phyloP scores from a whole-genome alignment of 164 flowering plant species.

The Taxillus chinensis region DNA sequence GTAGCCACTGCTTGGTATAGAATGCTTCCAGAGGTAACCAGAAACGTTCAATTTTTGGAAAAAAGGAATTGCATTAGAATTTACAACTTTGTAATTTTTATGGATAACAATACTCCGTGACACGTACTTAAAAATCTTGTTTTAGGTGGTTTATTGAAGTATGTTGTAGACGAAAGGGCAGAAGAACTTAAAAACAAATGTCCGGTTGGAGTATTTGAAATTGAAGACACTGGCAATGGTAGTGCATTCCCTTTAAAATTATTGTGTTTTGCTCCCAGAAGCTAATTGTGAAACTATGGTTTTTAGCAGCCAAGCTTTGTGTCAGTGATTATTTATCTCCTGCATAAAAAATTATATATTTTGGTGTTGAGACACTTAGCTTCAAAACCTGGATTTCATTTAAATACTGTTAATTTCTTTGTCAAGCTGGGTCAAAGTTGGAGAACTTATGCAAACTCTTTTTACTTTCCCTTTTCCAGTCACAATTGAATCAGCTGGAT shows the following conservation, averaged over 20 bases:
- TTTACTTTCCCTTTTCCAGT: conserved; percentile 26
- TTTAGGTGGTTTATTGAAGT: conserved; percentile 65
- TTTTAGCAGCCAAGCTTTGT: background rate
- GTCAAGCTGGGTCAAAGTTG: too few species aligned
- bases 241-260: conserved; percentile 8
- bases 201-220: conserved; percentile 80
- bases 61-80: too few species aligned
- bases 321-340: background rate
- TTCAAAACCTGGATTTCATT: too few species aligned
- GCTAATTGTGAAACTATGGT: background rate
- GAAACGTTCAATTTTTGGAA: too few species aligned
- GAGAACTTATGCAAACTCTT: too few species aligned
- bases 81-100: too few species aligned
- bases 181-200: conserved; percentile 61
- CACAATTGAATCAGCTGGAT: conserved; percentile 84
- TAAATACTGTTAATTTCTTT: too few species aligned
- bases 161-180: conserved; percentile 55
- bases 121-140: background rate
- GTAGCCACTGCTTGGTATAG: conserved; percentile 95
- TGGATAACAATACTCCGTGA: too few species aligned
- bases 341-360: too few species aligned
- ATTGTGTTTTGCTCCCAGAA: background rate
- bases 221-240: conserved; percentile 77
- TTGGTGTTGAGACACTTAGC: too few species aligned
- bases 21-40: conserved; percentile 92